Percentiles rank a stretch among this genome's conserved stretches.
These are phyloP conservation scores for Fomitiporia mediterranea DNA, from an alignment of 1,284 basidiomycete species.

Conservation along the genomic window DNA sequence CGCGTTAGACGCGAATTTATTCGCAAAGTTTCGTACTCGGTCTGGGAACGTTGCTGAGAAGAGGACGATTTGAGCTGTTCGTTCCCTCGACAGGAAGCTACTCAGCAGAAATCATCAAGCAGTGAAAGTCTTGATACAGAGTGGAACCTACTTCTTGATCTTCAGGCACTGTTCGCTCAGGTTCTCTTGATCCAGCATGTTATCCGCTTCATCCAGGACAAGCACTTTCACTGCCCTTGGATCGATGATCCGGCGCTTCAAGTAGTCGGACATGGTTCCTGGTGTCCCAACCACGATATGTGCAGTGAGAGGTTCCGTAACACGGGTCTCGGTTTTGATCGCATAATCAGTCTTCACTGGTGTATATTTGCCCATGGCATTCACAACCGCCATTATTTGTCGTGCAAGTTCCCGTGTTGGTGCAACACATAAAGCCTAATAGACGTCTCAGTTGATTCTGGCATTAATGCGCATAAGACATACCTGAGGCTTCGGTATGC, in stretches of 20 bases:
- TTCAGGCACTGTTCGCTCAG: slow-evolving; percentile 94
- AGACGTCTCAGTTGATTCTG: neutral
- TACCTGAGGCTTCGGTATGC: slow-evolving; percentile 81
- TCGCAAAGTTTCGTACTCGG: slow-evolving; percentile 85
- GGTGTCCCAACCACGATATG: slow-evolving; percentile 97
- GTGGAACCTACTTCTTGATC: slow-evolving; percentile 80
- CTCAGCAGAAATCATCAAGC: neutral
- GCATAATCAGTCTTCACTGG: slow-evolving; percentile 90
- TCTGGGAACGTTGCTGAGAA: slow-evolving; percentile 99
- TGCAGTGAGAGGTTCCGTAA: slow-evolving; percentile 71
- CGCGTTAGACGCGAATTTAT: slow-evolving; percentile 88
- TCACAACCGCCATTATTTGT: slow-evolving; percentile 95
- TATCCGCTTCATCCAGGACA: slow-evolving; percentile 98
- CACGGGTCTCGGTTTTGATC: slow-evolving; percentile 79
- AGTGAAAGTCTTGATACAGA: neutral
- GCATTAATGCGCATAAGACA: slow-evolving; percentile 21
- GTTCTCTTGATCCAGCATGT: slow-evolving; percentile 96
- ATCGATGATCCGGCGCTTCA: slow-evolving; percentile 71
- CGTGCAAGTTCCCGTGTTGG: slow-evolving; percentile 96
- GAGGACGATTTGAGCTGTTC: slow-evolving; percentile 80
- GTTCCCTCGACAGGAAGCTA: slow-evolving; percentile 61
- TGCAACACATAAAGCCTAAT: slow-evolving; percentile 85
- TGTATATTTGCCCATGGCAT: slow-evolving; percentile 94
- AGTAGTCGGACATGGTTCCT: slow-evolving; percentile 89
- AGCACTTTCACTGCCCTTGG: slow-evolving; percentile 84